phyloP scores from a whole-genome alignment of 2,329 filamentous ascomycete species.

The Pseudocercospora fuligena region DNA sequence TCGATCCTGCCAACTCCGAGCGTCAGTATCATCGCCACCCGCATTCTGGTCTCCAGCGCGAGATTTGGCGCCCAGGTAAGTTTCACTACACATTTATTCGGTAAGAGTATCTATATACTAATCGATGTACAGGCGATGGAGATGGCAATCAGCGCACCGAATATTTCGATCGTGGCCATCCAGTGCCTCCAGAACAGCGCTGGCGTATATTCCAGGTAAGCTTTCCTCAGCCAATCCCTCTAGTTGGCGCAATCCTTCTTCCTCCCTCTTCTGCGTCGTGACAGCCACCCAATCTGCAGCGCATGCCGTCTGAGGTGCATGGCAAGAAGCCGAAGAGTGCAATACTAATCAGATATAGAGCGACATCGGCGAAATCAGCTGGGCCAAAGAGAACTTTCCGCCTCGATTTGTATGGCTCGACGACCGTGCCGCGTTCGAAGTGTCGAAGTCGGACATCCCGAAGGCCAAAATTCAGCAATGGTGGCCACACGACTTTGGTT shows the following conservation, averaged over 20 bases:
- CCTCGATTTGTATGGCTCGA: slow-evolving; percentile 49
- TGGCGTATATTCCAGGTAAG: slow-evolving; percentile 47
- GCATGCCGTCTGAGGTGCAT: background rate
- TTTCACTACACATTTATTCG: background rate
- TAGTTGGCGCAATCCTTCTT: background rate
- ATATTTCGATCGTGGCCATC: slow-evolving; percentile 34
- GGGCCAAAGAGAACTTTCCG: slow-evolving; percentile 37
- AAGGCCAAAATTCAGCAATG: slow-evolving; percentile 34
- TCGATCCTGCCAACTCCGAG: slow-evolving; percentile 28
- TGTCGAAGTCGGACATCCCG: slow-evolving; percentile 39
- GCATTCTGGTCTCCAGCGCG: slow-evolving; percentile 34
- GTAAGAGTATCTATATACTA: background rate
- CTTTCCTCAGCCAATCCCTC: background rate
- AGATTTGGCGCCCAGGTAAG: slow-evolving; percentile 45
- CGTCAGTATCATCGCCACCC: slow-evolving; percentile 33
- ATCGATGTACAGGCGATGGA: slow-evolving; percentile 35
- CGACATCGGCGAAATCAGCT: slow-evolving; percentile 36
- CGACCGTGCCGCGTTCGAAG: slow-evolving; percentile 44
- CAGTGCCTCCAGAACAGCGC: slow-evolving; percentile 33
- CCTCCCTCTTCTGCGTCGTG: background rate
- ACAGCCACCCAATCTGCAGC: background rate
- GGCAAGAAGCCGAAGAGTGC: background rate
- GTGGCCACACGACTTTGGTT: slow-evolving; percentile 48
- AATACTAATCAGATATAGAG: slow-evolving; percentile 21
- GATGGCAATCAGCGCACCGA: slow-evolving; percentile 42